Evolutionary conservation across 805 yeast genomes (phyloP).

Genomic region (Saccharomycopsis sp.): DNA sequence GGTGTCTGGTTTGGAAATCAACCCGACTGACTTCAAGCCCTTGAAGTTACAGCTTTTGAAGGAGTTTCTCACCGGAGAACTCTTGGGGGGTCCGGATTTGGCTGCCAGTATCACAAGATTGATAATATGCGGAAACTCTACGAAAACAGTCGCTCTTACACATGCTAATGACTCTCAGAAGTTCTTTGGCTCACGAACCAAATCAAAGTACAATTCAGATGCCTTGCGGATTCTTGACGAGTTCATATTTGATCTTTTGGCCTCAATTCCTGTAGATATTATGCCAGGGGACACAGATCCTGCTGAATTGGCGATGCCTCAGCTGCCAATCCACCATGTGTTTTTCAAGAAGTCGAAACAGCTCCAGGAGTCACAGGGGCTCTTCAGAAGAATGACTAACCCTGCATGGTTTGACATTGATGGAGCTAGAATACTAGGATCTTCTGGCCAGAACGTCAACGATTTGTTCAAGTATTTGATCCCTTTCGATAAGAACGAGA

Average conservation of each 20-base stretch:
- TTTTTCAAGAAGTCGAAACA: slow-evolving; percentile 46
- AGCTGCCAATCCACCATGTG: slow-evolving; percentile 80
- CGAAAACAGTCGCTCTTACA: slow-evolving; percentile 28
- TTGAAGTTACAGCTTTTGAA: slow-evolving; percentile 49
- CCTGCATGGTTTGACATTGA: slow-evolving; percentile 66
- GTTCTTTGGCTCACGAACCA: slow-evolving; percentile 44
- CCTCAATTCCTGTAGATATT: slow-evolving; percentile 60
- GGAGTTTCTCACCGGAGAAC: slow-evolving; percentile 66
- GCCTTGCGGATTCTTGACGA: slow-evolving; percentile 51
- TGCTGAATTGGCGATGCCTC: slow-evolving; percentile 78
- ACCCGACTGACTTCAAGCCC: slow-evolving; percentile 34
- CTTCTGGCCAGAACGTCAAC: slow-evolving; percentile 78
- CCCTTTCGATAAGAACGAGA: slow-evolving; percentile 33
- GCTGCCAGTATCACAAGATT: slow-evolving; percentile 39
- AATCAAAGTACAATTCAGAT: slow-evolving; percentile 43
- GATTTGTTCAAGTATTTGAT: slow-evolving; percentile 67
- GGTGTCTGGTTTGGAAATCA: slow-evolving; percentile 67
- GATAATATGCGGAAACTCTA: slow-evolving; percentile 69
- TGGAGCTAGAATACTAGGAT: slow-evolving; percentile 54
- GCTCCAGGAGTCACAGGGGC: slow-evolving; percentile 22
- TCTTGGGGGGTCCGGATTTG: slow-evolving; percentile 32
- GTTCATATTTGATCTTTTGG: slow-evolving; percentile 48
- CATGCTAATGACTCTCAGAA: slow-evolving; percentile 24
- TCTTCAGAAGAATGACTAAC: slow-evolving; percentile 49
- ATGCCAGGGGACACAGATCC: slow-evolving; percentile 89